Base-by-base conservation (phyloP, 805 yeast genomes). In the Spathaspora hagerdaliae region DNA sequence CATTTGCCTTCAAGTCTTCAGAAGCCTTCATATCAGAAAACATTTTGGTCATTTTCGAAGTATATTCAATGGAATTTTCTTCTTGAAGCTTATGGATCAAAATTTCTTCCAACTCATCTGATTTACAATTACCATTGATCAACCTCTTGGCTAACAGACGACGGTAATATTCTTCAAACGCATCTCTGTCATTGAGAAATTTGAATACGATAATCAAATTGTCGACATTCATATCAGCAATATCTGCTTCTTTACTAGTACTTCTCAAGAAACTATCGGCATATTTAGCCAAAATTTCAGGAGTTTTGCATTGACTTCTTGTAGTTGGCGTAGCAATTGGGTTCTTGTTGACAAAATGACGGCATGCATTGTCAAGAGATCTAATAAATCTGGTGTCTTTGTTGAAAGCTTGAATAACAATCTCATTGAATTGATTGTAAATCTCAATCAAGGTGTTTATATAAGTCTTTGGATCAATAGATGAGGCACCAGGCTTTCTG, bases 1-100 rank as follows among this genome's bases (percentile, higher is more conserved):
- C 83, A 41, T 70, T 64, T n/a, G 59, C 51, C 55, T 82, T 86
- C 59, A 94, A 73, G 45, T 88, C 92, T 50, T 80, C 81, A 0
- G 96, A 87, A 3, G 92, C 79, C 55, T 85, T 79, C 74, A 94
- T 88, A 67, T 94, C 99, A 61, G 85, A 87, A 64, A 94, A 91
- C 99, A 94, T 94, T 56, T 90, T 87, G 19, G 96, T 87, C 64
- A 94, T 87, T 64, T 91, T 92, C 44, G 88, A 84, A 1, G 98
- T 91, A 64, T 92, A 94, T 60, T 94, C 98, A 61, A 84, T 75
- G 14, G 96, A 89, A 65, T 94, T 92, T 49, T 86, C 96, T 47
- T 86, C 85, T 62, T 90, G 95, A 53, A 94, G 76, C 57, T 87
- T 81, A 57, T 89, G 88, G 50, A 94, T 88, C 51, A 94, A 82